phyloP scores from a whole-genome alignment of 1,284 basidiomycete genomes.

The Pseudozyma pruni region DNA sequence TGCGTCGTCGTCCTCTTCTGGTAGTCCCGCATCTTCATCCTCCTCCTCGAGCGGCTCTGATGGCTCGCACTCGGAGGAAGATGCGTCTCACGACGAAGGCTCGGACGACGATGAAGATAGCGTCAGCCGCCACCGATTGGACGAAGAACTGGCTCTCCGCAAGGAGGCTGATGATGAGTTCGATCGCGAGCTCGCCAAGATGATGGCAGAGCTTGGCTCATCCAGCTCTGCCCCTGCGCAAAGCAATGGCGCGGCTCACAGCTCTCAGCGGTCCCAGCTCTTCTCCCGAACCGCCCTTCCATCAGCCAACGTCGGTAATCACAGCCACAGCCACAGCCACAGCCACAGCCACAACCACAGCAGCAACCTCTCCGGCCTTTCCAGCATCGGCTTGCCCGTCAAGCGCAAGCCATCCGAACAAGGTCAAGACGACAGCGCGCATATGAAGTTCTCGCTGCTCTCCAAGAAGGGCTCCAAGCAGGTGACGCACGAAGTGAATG shows the following conservation, averaged over 20 bases:
- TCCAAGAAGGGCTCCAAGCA: conserved; percentile 94
- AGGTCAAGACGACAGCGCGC: conserved; percentile 69
- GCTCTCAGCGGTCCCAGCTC: conserved; percentile 16
- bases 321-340: conserved; percentile 30
- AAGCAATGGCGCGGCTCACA: background rate
- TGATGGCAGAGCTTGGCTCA: conserved; percentile 76
- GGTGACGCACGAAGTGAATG: conserved; percentile 70
- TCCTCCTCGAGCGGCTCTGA: conserved; percentile 10
- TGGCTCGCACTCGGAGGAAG: conserved; percentile 17
- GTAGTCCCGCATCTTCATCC: conserved; percentile 11
- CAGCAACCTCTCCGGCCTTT: conserved; percentile 71
- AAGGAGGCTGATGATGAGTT: conserved; percentile 93
- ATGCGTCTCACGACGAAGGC: conserved; percentile 14
- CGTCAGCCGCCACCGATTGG: conserved; percentile 54
- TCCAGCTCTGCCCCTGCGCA: conserved; percentile 5
- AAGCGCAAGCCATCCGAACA: conserved; percentile 69
- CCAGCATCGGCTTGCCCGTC: conserved; percentile 71
- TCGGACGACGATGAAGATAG: conserved; percentile 37
- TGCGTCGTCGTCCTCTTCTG: conserved; percentile 11
- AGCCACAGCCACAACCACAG: conserved; percentile 38
- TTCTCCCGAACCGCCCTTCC: conserved; percentile 21
- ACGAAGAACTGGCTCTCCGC: conserved; percentile 69
- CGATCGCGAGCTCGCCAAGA: conserved; percentile 91
- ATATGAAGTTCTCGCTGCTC: conserved; percentile 93
- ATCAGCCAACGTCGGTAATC: conserved; percentile 4